Base-by-base conservation (phyloP, 768 basidiomycete species). In the Calocera viscosa region DNA sequence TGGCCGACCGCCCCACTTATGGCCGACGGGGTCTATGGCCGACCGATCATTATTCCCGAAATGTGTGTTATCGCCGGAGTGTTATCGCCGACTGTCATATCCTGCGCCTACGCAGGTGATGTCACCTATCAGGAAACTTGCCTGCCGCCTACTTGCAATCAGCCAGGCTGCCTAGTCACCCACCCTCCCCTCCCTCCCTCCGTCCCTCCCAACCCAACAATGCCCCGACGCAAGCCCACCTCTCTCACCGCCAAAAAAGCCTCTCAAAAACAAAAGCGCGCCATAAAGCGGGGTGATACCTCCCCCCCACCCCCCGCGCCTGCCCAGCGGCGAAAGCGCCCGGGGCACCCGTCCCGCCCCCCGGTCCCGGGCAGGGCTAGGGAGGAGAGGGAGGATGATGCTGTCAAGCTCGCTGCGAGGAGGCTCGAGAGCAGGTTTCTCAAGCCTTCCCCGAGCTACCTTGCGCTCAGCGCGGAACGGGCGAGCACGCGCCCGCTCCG, bases 241-340 rank as follows among this genome's bases (percentile, higher is more conserved):
- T 89, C 87, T 0, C 81, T 80, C 41, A 88, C 85, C 66, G 80
- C 88, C 72, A 86, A 85, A 70, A 90, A 87, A 69, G 85, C 83
- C 1, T 83, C 89, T 67, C 80, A 86, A 8, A 85, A 90, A 74
- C 81, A 86, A 63, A 91, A 90, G 72, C 87, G 92, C 26, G 92
- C 93, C 2, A 76, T 88, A 34, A 94, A 94, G 75, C 86, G 91
- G 34, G 92, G 90, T 2, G 90, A 90, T 69, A 75, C 28, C 5
- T 41, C 41, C 7, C 60, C 65, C 16, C 67, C 69, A 0, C 69
- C 65, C 28, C 19, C 66, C 63, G 28, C 38, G 35, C 14, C 41
- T 40, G 47, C 43, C 19, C 64, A 1, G 33, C 39, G 26, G 16
- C 67, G 19, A 12, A 41, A 28, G 8, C 53, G 5, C n/a, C 33